phyloP scores from a whole-genome alignment of 257 asterid genomes.

The Nicotiana tabacum region DNA sequence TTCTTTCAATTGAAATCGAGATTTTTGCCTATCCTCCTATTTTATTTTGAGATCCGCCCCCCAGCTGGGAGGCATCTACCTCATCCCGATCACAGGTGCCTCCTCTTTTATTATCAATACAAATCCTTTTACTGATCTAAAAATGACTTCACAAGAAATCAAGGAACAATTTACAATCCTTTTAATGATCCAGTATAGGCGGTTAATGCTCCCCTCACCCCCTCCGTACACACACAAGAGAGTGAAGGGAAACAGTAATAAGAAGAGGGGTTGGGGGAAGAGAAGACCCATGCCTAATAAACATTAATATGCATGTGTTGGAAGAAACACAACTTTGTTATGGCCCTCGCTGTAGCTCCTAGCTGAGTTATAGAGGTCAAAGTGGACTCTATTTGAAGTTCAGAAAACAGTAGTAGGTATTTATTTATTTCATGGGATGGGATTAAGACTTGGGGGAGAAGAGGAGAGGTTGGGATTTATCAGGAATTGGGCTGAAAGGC shows the following conservation, averaged over 20 bases:
- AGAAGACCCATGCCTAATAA: not conserved
- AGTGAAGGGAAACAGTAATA: too few relatives aligned
- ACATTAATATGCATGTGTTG: not conserved
- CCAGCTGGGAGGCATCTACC: too few relatives aligned
- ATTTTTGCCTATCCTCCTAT: too few relatives aligned
- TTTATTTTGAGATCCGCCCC: too few relatives aligned
- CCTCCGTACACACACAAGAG: too few relatives aligned
- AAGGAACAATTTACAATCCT: not conserved
- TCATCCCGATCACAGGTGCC: not conserved
- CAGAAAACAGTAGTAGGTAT: not conserved
- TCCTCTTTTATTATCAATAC: not conserved
- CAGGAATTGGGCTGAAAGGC: not conserved
- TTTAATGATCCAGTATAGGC: too few relatives aligned
- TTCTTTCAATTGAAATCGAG: too few relatives aligned
- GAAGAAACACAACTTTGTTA: not conserved
- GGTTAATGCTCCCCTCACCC: too few relatives aligned
- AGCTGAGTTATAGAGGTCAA: not conserved
- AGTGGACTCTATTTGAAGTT: not conserved
- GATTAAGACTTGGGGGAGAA: not conserved
- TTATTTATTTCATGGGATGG: not conserved
- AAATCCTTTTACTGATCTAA: not conserved
- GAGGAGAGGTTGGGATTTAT: not conserved
- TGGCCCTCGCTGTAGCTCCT: not conserved
- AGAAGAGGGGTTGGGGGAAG: not conserved
- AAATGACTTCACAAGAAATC: not conserved